Evolutionary conservation across 2,329 filamentous ascomycete genomes (phyloP).

Genomic region (Penicillium palitans): DNA sequence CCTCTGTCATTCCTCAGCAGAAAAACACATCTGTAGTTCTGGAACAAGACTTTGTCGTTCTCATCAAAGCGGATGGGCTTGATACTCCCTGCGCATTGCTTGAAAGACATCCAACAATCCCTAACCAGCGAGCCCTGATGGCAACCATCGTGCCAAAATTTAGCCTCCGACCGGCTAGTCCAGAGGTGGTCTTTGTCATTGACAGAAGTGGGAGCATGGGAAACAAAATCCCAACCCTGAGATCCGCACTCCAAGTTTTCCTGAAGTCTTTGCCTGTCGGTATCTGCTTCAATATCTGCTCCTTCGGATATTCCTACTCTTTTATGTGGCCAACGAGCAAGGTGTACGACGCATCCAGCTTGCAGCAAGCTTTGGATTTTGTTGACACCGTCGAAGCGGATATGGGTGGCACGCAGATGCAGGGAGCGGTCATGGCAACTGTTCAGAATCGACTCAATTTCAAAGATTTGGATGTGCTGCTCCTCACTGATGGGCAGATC

Average conservation of each 20-base stretch:
- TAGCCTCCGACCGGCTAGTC: constrained; percentile 55
- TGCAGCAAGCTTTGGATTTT: constrained; percentile 47
- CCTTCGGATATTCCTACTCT: constrained; percentile 51
- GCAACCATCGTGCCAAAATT: constrained; percentile 70
- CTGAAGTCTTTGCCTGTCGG: constrained; percentile 60
- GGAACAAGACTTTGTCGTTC: constrained; percentile 66
- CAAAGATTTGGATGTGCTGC: constrained; percentile 53
- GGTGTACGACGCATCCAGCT: constrained; percentile 48
- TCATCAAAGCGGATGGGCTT: constrained; percentile 61
- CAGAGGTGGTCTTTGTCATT: constrained; percentile 71
- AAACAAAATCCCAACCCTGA: constrained; percentile 50
- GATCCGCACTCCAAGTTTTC: constrained; percentile 56
- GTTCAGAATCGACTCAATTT: constrained; percentile 50
- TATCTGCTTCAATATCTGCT: constrained; percentile 60
- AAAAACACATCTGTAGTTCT: constrained; percentile 39
- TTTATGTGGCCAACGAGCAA: constrained; percentile 53
- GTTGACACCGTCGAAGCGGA: constrained; percentile 46
- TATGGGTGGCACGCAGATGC: constrained; percentile 58
- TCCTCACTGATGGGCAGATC: constrained; percentile 59
- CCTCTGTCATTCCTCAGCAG: constrained; percentile 54
- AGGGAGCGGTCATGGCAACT: constrained; percentile 48
- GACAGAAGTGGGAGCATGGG: constrained; percentile 67
- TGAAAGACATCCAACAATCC: constrained; percentile 63
- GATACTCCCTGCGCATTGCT: constrained; percentile 64
- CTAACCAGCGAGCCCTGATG: constrained; percentile 67